phyloP scores from a whole-genome alignment of 352 stramenopile species.

The Globisporangium solare region DNA sequence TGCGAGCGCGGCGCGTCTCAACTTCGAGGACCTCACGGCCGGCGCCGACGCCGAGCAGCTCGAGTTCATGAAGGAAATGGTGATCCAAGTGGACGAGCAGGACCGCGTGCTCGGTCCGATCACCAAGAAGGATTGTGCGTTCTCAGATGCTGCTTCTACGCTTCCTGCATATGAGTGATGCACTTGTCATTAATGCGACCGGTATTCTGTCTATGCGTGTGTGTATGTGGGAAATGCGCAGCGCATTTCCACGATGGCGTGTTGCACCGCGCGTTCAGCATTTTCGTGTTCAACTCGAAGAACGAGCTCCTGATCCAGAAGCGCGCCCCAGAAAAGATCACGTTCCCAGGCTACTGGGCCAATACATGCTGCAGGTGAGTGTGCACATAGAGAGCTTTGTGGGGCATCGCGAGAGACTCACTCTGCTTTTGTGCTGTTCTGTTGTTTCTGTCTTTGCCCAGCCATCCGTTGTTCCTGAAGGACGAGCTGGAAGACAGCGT shows the following conservation, averaged over 20 bases:
- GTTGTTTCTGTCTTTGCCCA: slow-evolving; percentile 6
- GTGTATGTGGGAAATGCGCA: slow-evolving; percentile 13
- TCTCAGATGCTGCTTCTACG: background rate
- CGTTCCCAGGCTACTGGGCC: slow-evolving; percentile 98
- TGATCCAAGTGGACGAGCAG: slow-evolving; percentile 85
- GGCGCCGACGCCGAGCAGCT: slow-evolving; percentile 75
- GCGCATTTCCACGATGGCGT: slow-evolving; percentile 73
- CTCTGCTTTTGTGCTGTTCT: background rate
- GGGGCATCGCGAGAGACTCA: background rate
- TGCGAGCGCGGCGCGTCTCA: slow-evolving; percentile 18
- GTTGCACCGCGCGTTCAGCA: slow-evolving; percentile 81
- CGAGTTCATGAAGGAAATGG: slow-evolving; percentile 88
- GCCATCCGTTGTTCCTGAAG: slow-evolving; percentile 93
- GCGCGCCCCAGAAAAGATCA: slow-evolving; percentile 96
- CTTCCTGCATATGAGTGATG: too few species aligned
- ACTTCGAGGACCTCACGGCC: slow-evolving; percentile 63
- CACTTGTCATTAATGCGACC: background rate
- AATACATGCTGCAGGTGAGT: slow-evolving; percentile 97
- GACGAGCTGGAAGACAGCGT: slow-evolving; percentile 80
- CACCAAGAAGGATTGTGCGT: slow-evolving; percentile 81
- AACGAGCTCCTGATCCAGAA: slow-evolving; percentile 89
- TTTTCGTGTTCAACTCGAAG: slow-evolving; percentile 86
- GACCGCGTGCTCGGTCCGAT: slow-evolving; percentile 79
- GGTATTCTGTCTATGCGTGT: background rate
- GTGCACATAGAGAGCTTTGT: background rate